Evolutionary conservation across 441 rosid genomes (phyloP).

Genomic region (Croton setiger): DNA sequence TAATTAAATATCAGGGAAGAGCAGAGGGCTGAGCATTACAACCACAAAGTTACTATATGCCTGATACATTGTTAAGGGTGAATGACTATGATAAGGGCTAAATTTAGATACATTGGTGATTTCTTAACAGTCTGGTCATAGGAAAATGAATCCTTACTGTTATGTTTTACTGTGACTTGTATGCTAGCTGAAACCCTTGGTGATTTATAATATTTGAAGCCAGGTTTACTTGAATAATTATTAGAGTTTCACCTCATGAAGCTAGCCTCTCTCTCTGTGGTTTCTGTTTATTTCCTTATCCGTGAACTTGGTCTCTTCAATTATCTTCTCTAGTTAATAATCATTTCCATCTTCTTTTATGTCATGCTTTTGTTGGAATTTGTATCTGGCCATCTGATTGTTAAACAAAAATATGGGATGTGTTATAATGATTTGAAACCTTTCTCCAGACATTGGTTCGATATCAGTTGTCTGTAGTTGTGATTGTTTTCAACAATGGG

Average conservation of each 20-base stretch:
- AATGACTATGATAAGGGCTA: neutral
- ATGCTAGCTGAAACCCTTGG: neutral
- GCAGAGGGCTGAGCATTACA: too few species aligned
- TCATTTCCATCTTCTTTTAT: neutral
- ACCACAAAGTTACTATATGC: neutral
- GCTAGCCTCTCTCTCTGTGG: too few species aligned
- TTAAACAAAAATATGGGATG: neutral
- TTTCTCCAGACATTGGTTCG: slow-evolving; percentile 79
- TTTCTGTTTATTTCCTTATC: neutral
- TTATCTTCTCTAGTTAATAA: neutral
- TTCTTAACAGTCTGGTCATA: neutral
- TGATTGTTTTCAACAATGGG: slow-evolving; percentile 90
- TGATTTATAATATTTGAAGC: neutral
- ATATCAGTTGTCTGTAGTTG: slow-evolving; percentile 78
- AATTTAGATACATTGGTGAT: neutral
- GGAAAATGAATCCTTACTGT: neutral
- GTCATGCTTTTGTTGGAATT: neutral
- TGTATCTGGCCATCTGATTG: neutral
- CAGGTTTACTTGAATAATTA: neutral
- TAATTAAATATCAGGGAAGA: too few species aligned
- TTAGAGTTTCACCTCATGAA: neutral
- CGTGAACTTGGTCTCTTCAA: neutral
- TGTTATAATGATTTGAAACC: neutral
- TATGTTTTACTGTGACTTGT: neutral
- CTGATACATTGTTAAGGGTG: neutral